phyloP scores from a whole-genome alignment of 768 basidiomycete genomes.

The Suillus subalutaceus region DNA sequence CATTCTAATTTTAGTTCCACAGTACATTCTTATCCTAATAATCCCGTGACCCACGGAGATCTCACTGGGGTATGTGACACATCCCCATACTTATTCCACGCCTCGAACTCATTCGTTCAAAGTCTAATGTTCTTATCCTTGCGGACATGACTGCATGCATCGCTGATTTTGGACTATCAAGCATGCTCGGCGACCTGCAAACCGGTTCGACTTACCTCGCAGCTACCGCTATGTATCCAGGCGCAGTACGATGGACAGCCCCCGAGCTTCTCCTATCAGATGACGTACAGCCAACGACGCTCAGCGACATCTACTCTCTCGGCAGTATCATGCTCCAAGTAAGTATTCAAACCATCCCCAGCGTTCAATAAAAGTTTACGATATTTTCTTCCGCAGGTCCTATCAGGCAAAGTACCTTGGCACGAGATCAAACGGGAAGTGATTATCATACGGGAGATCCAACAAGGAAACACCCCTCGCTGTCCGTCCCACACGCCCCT shows the following conservation, averaged over 20 bases:
- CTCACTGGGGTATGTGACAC: conserved; percentile 25
- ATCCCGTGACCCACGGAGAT: conserved; percentile 24
- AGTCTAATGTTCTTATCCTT: conserved; percentile 37
- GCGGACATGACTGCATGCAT: conserved; percentile 39
- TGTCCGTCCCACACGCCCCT: neutral
- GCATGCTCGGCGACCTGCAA: conserved; percentile 36
- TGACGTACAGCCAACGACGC: conserved; percentile 17
- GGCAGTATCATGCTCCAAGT: conserved; percentile 29
- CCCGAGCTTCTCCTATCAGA: conserved; percentile 30
- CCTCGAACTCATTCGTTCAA: neutral
- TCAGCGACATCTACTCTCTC: conserved; percentile 19
- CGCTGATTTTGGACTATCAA: conserved; percentile 49
- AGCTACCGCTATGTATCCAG: conserved; percentile 28
- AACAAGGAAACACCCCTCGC: neutral
- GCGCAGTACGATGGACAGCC: conserved; percentile 51
- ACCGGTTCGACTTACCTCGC: conserved; percentile 33
- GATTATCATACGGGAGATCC: neutral
- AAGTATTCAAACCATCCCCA: conserved; percentile 11
- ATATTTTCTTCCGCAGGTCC: conserved; percentile 20
- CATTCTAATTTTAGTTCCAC: neutral
- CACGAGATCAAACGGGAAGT: neutral
- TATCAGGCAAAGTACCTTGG: conserved; percentile 18
- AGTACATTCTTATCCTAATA: conserved; percentile 13
- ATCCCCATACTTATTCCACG: neutral
- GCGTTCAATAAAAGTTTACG: neutral